A percentile compares a stretch with the other conserved stretches of the same genome.
Evolutionary conservation across 129 eudicot genomes (phyloP).

Genomic region (Pseudognaphalium luteoalbum): DNA sequence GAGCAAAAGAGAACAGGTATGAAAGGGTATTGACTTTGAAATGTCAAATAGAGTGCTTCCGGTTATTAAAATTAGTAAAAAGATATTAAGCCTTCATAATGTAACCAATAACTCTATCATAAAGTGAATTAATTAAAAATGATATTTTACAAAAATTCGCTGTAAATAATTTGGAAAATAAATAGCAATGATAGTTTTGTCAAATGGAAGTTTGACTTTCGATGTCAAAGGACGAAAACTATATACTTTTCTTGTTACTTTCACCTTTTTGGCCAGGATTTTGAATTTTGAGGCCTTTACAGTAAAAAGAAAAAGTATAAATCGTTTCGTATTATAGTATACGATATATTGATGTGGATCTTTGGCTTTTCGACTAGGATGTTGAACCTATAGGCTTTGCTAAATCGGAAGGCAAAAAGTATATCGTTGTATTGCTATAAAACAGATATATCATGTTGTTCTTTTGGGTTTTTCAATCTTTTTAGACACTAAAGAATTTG

Average conservation of each 20-base stretch:
- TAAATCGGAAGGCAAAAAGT: background rate
- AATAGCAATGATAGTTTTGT: background rate
- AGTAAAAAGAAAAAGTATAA: background rate
- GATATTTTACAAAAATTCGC: background rate
- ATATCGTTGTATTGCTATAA: background rate
- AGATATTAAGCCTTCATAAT: background rate
- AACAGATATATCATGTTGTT: background rate
- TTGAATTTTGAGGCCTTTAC: background rate
- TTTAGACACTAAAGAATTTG: background rate
- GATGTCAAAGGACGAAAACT: background rate
- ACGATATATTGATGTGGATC: background rate
- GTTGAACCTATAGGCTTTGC: background rate
- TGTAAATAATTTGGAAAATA: background rate
- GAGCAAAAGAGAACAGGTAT: slow-evolving; percentile 80
- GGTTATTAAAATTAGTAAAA: background rate
- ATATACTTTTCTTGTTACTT: background rate
- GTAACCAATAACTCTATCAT: background rate
- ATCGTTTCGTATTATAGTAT: background rate
- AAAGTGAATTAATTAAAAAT: background rate
- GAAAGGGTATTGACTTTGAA: background rate
- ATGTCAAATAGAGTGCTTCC: background rate
- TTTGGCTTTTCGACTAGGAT: background rate
- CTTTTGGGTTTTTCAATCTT: background rate
- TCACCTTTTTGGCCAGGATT: background rate
- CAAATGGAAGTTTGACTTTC: background rate